phyloP scores from a whole-genome alignment of 768 basidiomycete genomes.

The Lactarius hatsudake region DNA sequence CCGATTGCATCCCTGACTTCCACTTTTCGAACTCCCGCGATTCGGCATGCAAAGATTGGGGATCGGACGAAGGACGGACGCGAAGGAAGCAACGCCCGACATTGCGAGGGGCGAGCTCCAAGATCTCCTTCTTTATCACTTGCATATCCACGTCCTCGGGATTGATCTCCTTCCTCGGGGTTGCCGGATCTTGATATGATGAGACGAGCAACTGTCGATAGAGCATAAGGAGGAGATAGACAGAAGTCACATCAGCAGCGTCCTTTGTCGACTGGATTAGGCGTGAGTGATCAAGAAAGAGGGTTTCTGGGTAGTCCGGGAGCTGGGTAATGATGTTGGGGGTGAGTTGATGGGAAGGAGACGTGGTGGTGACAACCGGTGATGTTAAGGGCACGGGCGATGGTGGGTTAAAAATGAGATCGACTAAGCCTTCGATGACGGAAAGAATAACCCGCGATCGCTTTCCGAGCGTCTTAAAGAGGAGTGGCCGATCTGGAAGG shows the following conservation, averaged over 20 bases:
- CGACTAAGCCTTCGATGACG: constrained; percentile 55
- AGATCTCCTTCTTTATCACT: constrained; percentile 70
- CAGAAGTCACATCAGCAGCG: constrained; percentile 65
- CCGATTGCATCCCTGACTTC: constrained; percentile 31
- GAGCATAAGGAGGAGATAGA: constrained; percentile 80
- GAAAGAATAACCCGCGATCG: constrained; percentile 27
- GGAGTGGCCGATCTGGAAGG: constrained; percentile 46
- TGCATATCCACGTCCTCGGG: constrained; percentile 53
- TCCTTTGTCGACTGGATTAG: constrained; percentile 66
- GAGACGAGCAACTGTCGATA: constrained; percentile 72
- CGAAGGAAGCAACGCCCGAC: constrained; percentile 57
- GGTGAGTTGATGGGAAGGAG: constrained; percentile 31
- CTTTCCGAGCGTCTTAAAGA: constrained; percentile 29
- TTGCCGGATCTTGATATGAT: constrained; percentile 34
- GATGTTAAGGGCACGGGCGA: constrained; percentile 35
- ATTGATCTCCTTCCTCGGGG: constrained; percentile 37
- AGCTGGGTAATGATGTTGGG: constrained; percentile 35
- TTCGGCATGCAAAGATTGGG: constrained; percentile 25
- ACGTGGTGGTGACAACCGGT: constrained; percentile 36
- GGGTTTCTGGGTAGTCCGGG: constrained; percentile 67
- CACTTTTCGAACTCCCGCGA: constrained; percentile 50
- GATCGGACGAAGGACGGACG: constrained; percentile 17
- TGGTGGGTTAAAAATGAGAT: constrained; percentile 62
- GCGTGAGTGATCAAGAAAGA: constrained; percentile 75
- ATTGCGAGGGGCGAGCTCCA: constrained; percentile 60